These are phyloP conservation scores for Pontederia paniculata DNA, from an alignment of 176 grass and related monocot species.

Conservation along the genomic window DNA sequence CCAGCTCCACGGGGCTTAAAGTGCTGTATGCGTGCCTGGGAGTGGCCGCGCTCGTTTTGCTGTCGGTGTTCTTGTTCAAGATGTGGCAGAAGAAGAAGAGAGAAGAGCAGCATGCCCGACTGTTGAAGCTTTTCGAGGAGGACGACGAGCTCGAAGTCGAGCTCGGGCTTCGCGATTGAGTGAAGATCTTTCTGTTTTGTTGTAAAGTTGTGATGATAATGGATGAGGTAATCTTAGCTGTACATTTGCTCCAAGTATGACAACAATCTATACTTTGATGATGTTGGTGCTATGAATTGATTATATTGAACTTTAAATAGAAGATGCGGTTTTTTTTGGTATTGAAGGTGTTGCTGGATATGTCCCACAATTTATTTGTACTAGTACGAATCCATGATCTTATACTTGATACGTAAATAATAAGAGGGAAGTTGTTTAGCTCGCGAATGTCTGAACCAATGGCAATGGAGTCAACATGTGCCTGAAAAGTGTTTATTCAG, in stretches of 20 bases:
- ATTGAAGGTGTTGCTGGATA: too few relatives aligned
- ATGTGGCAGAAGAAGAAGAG: slow-evolving; percentile 17
- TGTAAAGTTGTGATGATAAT: not conserved
- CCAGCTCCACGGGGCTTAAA: not conserved
- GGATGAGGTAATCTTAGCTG: not conserved
- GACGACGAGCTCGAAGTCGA: slow-evolving; percentile 18
- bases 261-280: too few relatives aligned
- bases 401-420: too few relatives aligned
- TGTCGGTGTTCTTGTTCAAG: slow-evolving; percentile 18
- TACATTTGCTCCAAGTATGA: not conserved
- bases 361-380: too few relatives aligned
- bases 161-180: slow-evolving; percentile 18
- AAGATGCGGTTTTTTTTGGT: too few relatives aligned
- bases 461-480: too few relatives aligned
- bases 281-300: too few relatives aligned
- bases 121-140: slow-evolving; percentile 19
- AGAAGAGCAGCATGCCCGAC: slow-evolving; percentile 16
- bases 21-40: not conserved
- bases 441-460: too few relatives aligned
- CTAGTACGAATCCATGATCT: too few relatives aligned
- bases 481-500: too few relatives aligned
- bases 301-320: too few relatives aligned
- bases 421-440: too few relatives aligned
- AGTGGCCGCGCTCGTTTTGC: not conserved
- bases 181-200: not conserved